phyloP scores from a whole-genome alignment of 163 green algal species.

The Scenedesmus sp. region DNA sequence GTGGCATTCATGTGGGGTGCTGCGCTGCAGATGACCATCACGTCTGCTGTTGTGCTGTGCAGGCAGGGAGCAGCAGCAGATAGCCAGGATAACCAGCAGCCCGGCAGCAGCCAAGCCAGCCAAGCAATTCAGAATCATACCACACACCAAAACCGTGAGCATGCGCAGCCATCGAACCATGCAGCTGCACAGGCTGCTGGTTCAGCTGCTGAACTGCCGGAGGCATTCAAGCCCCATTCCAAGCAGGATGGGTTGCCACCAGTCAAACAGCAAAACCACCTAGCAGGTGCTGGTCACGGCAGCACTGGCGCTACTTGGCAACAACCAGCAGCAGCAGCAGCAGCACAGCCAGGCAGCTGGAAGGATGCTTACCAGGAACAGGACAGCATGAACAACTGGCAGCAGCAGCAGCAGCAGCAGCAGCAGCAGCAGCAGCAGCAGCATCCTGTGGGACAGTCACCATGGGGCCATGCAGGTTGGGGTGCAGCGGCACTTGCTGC shows the following conservation, averaged over 20 bases:
- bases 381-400: not conserved
- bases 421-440: too few relatives aligned
- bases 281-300: not conserved
- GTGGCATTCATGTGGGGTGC: not conserved
- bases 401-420: constrained; percentile 37
- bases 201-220: not conserved
- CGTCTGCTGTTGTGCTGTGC: not conserved
- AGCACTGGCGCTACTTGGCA: not conserved
- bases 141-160: not conserved
- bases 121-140: not conserved
- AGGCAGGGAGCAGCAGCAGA: not conserved
- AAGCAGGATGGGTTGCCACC: not conserved
- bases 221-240: not conserved
- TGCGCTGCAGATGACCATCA: not conserved
- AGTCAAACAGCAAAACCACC: too few relatives aligned
- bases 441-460: not conserved
- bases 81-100: not conserved
- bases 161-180: not conserved
- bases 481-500: not conserved
- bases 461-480: not conserved
- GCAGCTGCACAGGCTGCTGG: not conserved
- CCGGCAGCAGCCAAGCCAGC: not conserved
- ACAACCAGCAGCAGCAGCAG: constrained; percentile 27
- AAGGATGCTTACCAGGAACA: constrained; percentile 1
- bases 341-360: not conserved